A percentile compares a stretch with the other conserved stretches of the same genome.
These are phyloP conservation scores for Neurospora sp. DNA, from an alignment of 495 filamentous ascomycete genomes.

Conservation along the genomic window DNA sequence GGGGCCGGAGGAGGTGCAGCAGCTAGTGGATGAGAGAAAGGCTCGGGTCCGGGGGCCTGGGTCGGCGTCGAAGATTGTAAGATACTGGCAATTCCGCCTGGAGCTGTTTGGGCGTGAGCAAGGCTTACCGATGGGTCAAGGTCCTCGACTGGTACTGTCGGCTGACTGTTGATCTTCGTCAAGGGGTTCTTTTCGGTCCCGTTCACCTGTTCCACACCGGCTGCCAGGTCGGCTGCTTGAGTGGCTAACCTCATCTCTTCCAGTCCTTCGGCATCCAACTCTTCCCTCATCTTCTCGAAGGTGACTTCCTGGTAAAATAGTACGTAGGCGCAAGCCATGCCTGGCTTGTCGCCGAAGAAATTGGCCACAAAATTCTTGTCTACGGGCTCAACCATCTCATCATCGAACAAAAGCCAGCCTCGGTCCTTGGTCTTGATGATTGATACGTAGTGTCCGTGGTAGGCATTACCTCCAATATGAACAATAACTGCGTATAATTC, in stretches of 20 bases:
- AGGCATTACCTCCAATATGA: conserved; percentile 95
- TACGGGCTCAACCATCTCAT: conserved; percentile 96
- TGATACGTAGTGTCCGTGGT: conserved; percentile 94
- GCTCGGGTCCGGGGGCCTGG: conserved; percentile 22
- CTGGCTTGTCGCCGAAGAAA: conserved; percentile 91
- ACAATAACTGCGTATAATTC: conserved; percentile 98
- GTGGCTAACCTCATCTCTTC: conserved; percentile 50
- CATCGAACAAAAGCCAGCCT: conserved; percentile 93
- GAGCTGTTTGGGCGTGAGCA: conserved; percentile 52
- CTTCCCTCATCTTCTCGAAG: conserved; percentile 69
- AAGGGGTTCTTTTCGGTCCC: conserved; percentile 21
- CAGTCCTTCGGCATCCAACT: conserved; percentile 72
- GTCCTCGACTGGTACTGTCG: conserved; percentile 35
- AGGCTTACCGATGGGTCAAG: conserved; percentile 43
- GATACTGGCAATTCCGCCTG: conserved; percentile 23
- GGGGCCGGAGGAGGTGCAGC: conserved; percentile 22
- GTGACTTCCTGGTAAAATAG: conserved; percentile 97
- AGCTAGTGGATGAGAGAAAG: conserved; percentile 16
- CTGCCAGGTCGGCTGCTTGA: conserved; percentile 43
- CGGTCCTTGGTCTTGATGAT: conserved; percentile 96
- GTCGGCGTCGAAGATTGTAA: background rate
- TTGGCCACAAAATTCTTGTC: conserved; percentile 95
- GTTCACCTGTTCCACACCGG: conserved; percentile 32
- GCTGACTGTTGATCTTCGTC: conserved; percentile 32
- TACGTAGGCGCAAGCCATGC: conserved; percentile 90